These are phyloP conservation scores for Penicillium arizonense DNA, from an alignment of 495 filamentous ascomycete species.

Conservation along the genomic window DNA sequence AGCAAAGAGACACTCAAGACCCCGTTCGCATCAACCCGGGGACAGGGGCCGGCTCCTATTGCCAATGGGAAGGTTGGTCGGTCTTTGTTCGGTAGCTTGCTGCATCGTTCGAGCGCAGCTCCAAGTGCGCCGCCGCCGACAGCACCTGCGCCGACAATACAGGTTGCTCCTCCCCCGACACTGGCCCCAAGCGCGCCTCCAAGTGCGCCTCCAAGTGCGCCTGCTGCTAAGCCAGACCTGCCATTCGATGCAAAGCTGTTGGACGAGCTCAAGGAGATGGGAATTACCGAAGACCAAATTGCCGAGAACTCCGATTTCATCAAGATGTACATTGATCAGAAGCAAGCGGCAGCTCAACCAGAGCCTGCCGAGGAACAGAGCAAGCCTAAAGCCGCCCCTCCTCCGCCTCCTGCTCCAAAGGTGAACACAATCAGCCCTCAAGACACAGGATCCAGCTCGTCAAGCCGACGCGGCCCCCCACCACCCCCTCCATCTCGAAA, in stretches of 20 bases:
- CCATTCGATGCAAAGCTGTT: constrained; percentile 79
- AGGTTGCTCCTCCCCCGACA: constrained; percentile 45
- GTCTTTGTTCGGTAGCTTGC: constrained; percentile 64
- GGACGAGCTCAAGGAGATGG: constrained; percentile 79
- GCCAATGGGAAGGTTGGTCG: constrained; percentile 50
- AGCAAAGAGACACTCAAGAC: constrained; percentile 79
- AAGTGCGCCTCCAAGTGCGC: constrained; percentile 31
- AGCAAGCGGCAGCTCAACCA: constrained; percentile 54
- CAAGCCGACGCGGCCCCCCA: constrained; percentile 69
- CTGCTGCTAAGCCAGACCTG: constrained; percentile 47
- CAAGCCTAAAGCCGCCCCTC: constrained; percentile 53
- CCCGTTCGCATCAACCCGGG: constrained; percentile 64
- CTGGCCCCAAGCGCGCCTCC: constrained; percentile 27
- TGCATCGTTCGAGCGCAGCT: constrained; percentile 67
- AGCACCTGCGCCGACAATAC: constrained; percentile 49
- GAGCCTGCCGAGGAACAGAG: constrained; percentile 37
- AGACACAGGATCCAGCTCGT: constrained; percentile 59
- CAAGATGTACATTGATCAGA: constrained; percentile 81
- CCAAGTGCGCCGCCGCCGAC: constrained; percentile 43
- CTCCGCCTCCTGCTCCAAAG: constrained; percentile 55
- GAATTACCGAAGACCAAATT: constrained; percentile 90
- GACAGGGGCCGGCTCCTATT: constrained; percentile 44
- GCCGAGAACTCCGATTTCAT: constrained; percentile 93
- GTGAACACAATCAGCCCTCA: constrained; percentile 61
- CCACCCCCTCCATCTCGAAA: constrained; percentile 83